A percentile compares a stretch with the other conserved stretches of the same genome.
phyloP scores from a whole-genome alignment of 345 rosid genomes.

The Cochlearia excelsa region DNA sequence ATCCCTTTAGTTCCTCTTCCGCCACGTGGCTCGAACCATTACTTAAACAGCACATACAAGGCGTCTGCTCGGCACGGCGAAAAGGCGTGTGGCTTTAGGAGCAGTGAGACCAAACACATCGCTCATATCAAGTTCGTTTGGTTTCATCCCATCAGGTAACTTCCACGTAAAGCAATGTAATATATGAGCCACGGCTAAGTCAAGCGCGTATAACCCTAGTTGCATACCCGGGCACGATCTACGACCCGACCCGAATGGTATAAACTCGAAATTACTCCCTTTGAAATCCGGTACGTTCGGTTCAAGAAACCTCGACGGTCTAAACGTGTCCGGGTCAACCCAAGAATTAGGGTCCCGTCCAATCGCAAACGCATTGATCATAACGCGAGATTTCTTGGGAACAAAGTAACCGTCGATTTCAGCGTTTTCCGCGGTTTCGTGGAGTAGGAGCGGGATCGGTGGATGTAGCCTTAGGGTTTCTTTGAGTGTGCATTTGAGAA shows the following conservation, averaged over 20 bases:
- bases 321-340: slow-evolving; percentile 72
- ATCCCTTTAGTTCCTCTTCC: neutral
- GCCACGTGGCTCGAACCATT: slow-evolving; percentile 7
- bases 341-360: slow-evolving; percentile 73
- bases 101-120: slow-evolving; percentile 95
- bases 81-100: slow-evolving; percentile 69
- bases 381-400: slow-evolving; percentile 71
- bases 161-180: slow-evolving; percentile 91
- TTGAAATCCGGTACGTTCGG: slow-evolving; percentile 71
- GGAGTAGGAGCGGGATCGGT: slow-evolving; percentile 94
- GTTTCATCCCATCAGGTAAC: slow-evolving; percentile 90
- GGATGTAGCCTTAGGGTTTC: slow-evolving; percentile 92
- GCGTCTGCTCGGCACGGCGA: slow-evolving; percentile 65
- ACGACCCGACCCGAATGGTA: slow-evolving; percentile 99
- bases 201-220: slow-evolving; percentile 82
- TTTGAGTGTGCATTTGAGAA: slow-evolving; percentile 64
- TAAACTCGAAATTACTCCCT: slow-evolving; percentile 79
- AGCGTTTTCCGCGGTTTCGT: slow-evolving; percentile 75
- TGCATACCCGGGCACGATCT: slow-evolving; percentile 42
- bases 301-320: slow-evolving; percentile 70
- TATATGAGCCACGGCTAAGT: slow-evolving; percentile 73
- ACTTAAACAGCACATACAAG: slow-evolving; percentile 49
- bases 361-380: slow-evolving; percentile 86
- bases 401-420: slow-evolving; percentile 62
- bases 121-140: slow-evolving; percentile 74